Evolutionary conservation across 345 rosid genomes (phyloP).

Genomic region (Citrus unshiu): DNA sequence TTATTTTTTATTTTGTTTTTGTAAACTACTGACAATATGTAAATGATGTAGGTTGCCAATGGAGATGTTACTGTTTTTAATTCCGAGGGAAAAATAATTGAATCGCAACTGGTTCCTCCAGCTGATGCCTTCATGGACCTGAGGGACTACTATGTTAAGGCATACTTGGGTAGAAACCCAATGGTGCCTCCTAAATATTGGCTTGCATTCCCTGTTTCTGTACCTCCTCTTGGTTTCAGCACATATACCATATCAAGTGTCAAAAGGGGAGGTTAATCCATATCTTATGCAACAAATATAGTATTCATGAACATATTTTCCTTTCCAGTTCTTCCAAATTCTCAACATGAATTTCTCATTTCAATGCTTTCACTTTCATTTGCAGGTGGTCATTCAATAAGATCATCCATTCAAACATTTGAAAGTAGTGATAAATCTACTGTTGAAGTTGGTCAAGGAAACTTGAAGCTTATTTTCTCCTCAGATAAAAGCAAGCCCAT

Average conservation of each 20-base stretch:
- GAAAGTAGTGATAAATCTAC: conserved; percentile 39
- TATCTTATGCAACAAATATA: conserved; percentile 19
- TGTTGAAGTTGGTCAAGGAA: conserved; percentile 65
- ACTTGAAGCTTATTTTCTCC: conserved; percentile 63
- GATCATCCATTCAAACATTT: conserved; percentile 46
- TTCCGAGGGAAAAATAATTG: conserved; percentile 77
- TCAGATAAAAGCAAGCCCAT: conserved; percentile 36
- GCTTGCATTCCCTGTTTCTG: conserved; percentile 78
- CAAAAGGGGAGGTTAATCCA: conserved; percentile 52
- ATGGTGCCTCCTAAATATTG: conserved; percentile 62
- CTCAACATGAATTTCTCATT: background rate
- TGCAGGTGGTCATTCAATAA: conserved; percentile 52
- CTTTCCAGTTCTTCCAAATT: conserved; percentile 9
- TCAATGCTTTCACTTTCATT: conserved; percentile 15
- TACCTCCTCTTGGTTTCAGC: conserved; percentile 91
- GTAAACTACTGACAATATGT: background rate
- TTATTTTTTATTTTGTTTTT: background rate
- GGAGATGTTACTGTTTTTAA: conserved; percentile 66
- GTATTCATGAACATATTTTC: conserved; percentile 17
- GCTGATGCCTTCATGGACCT: conserved; percentile 49
- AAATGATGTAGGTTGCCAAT: conserved; percentile 50
- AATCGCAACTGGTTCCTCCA: conserved; percentile 76
- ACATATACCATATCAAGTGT: conserved; percentile 68
- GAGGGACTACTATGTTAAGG: conserved; percentile 67
- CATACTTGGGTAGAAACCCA: conserved; percentile 66